Base-by-base conservation (phyloP, 139 green algal species). In the Closterium sp. region DNA sequence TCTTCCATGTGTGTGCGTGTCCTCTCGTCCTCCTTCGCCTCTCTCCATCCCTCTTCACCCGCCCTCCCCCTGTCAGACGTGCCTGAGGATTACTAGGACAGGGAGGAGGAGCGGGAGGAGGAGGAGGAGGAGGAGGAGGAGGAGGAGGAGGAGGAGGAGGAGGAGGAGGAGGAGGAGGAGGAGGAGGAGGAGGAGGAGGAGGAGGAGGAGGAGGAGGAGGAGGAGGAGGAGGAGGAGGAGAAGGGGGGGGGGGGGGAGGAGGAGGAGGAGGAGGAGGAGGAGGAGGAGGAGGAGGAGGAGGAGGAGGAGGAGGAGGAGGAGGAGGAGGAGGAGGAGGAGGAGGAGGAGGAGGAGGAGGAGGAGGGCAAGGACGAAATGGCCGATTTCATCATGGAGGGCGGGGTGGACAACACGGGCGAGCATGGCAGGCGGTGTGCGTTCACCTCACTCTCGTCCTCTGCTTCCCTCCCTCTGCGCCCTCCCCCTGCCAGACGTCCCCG, bases 221-320 rank as follows among this genome's bases (percentile, higher is more conserved):
- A 88, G 84, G 36, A 88, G 36, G 84, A 12, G 12, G 9, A 38
- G 36, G 84, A 88, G 36, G 84, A 88, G 16, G 84, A 88, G 10
- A 33, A 88, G 16, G 84, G 36, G 10, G 84, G 36, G 16, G 84
- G 36, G 16, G 84, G n/a, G n/a, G 84, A 87, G 84, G 84, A 87
- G 21, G 21, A 87, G 19, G 84, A 25, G 84, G 84, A 87, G 9
- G 84, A 87, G 21, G 12, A 33, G 21, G 21, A 25, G 84, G 84
- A 87, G 84, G 84, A 87, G 30, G 84, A 95, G 3, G 89, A 91
- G 83, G 89, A 92, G 16, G 89, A 92, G 81, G 86, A 90, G 86
- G 89, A 90, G 33, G 89, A 92, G 31, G 89, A 91, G 31, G 84
- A 91, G 8, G 89, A 91, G 21, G 16, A 8, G 9, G 89, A 90